Conservation (phyloP, 2,329 filamentous ascomycete species). For the Ophiocordyceps polyrhachis-furcata region DNA sequence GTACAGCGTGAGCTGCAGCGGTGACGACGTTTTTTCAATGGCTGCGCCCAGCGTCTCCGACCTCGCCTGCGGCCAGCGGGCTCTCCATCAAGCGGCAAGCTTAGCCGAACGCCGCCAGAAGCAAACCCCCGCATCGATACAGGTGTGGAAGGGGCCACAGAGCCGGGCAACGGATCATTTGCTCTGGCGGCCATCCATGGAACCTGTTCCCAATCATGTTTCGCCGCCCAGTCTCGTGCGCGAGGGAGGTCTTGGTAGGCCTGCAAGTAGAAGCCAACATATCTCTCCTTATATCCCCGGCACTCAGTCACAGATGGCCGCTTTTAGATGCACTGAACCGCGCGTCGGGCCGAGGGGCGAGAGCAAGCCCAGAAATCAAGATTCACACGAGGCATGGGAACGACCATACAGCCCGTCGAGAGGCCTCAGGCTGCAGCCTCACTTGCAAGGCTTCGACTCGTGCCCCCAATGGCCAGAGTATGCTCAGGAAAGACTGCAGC, state of each 20-base stretch:
- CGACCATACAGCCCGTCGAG: too few species aligned
- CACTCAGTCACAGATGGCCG: not conserved
- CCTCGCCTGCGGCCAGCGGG: constrained; percentile 10
- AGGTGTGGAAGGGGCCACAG: constrained; percentile 5
- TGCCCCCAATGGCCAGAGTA: not conserved
- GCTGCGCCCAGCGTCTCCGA: constrained; percentile 13
- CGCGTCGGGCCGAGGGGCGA: not conserved
- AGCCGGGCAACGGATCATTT: constrained; percentile 2
- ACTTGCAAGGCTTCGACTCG: too few species aligned
- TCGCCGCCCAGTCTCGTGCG: constrained; percentile 10
- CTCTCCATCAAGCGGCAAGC: constrained; percentile 5
- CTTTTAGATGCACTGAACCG: not conserved
- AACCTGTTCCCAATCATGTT: constrained; percentile 6
- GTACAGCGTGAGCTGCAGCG: constrained; percentile 1
- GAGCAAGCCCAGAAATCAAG: not conserved
- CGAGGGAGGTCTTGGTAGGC: not conserved
- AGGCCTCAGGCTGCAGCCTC: too few species aligned
- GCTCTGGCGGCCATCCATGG: constrained; percentile 1
- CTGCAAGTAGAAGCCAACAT: not conserved
- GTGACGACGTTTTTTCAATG: not conserved
- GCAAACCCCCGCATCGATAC: constrained; percentile 9
- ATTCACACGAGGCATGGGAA: not conserved
- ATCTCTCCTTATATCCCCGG: not conserved
- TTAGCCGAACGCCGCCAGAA: constrained; percentile 14
- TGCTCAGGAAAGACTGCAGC: not conserved